Evolutionary conservation across 345 rosid genomes (phyloP).

Genomic region (Salix viminalis): DNA sequence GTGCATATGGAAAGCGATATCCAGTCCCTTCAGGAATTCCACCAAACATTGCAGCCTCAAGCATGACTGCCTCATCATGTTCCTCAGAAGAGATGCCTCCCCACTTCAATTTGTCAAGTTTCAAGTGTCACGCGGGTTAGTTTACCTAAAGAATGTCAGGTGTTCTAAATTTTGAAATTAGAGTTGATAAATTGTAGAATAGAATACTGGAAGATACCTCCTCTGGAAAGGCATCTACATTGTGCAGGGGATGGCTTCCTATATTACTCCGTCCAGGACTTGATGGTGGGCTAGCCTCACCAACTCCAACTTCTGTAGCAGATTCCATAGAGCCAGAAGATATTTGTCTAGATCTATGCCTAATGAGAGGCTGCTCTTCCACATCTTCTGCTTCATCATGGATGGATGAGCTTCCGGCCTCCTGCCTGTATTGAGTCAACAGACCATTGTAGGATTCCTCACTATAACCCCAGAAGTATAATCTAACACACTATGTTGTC

Average conservation of each 20-base stretch:
- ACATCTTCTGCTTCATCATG: slow-evolving; percentile 70
- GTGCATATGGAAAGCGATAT: slow-evolving; percentile 54
- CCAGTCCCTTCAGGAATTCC: slow-evolving; percentile 83
- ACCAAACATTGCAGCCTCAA: slow-evolving; percentile 99
- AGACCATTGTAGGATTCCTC: not conserved
- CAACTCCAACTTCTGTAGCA: slow-evolving; percentile 36
- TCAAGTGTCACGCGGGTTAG: slow-evolving; percentile 9
- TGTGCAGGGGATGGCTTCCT: slow-evolving; percentile 37
- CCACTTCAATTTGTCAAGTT: slow-evolving; percentile 53
- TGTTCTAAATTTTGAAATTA: not conserved
- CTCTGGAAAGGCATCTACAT: slow-evolving; percentile 61
- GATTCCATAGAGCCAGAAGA: slow-evolving; percentile 47
- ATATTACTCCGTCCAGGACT: slow-evolving; percentile 44
- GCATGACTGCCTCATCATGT: slow-evolving; percentile 99
- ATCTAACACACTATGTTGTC: not conserved
- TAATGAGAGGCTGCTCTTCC: slow-evolving; percentile 66
- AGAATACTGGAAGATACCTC: slow-evolving; percentile 39
- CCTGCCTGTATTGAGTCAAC: slow-evolving; percentile 41
- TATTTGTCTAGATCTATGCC: slow-evolving; percentile 57
- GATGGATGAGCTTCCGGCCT: slow-evolving; percentile 58
- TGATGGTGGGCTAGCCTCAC: slow-evolving; percentile 47
- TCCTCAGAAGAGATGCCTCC: slow-evolving; percentile 98
- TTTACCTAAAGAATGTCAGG: not conserved
- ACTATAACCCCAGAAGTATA: not conserved
- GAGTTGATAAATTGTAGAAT: not conserved